Evolutionary conservation across 306 rosid genomes (phyloP).

Genomic region (Dalbergia cultrata): DNA sequence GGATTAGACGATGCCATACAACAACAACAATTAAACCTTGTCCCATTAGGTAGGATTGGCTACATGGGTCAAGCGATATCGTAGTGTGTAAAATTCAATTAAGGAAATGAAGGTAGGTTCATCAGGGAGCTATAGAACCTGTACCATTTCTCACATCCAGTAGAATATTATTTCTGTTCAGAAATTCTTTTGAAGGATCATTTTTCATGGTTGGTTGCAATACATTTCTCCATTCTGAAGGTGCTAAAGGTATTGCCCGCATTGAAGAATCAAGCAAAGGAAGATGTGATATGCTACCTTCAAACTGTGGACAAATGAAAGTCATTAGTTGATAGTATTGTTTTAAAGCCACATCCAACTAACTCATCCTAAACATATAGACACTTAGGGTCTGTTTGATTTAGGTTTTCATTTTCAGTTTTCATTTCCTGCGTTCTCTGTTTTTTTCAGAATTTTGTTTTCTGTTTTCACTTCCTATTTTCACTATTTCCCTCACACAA

Average conservation of each 20-base stretch:
- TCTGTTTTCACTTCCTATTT: no score
- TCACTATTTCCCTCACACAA: no score
- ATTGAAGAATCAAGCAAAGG: constrained; percentile 83
- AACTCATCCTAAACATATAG: constrained; percentile 20
- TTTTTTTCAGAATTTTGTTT: no score
- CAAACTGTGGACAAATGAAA: constrained; percentile 62
- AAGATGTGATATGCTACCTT: constrained; percentile 81
- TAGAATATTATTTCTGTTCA: constrained; percentile 51
- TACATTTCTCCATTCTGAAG: constrained; percentile 83
- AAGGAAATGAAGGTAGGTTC: constrained; percentile 35
- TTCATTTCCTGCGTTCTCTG: no score
- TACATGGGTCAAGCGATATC: no score
- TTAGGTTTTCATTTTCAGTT: no score
- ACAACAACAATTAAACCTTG: no score
- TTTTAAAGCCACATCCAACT: constrained; percentile 14
- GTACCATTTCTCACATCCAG: constrained; percentile 95
- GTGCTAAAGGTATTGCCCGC: constrained; percentile 79
- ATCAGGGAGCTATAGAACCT: constrained; percentile 39
- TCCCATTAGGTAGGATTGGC: no score
- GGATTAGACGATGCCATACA: no score
- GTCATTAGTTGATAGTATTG: constrained; percentile 30
- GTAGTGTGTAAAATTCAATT: neutral
- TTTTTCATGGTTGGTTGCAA: constrained; percentile 58
- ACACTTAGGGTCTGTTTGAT: neutral
- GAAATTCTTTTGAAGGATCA: constrained; percentile 52